Evolutionary conservation across 75 land plant genomes (phyloP).

Genomic region (Cunninghamia lanceolata): DNA sequence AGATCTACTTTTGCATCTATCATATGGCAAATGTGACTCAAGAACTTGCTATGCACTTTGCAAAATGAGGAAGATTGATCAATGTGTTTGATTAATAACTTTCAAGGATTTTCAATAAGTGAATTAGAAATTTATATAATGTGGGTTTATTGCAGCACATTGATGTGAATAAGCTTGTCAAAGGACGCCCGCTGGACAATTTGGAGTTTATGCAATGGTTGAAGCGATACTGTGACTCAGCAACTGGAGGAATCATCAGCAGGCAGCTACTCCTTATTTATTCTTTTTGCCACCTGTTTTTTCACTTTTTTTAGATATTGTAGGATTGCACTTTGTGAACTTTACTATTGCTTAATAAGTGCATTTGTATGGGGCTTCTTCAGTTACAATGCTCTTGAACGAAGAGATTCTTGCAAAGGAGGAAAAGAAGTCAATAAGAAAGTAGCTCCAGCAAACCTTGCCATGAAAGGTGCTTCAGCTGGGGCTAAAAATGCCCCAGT

Average conservation of each 20-base stretch:
- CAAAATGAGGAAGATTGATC: background rate
- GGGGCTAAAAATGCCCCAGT: slow-evolving; percentile 30
- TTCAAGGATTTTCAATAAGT: background rate
- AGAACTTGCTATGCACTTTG: background rate
- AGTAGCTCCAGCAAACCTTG: slow-evolving; percentile 24
- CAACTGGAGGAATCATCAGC: slow-evolving; percentile 58
- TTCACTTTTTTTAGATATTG: background rate
- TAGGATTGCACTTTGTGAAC: background rate
- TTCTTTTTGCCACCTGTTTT: too few species aligned
- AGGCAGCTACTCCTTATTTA: slow-evolving; percentile 24
- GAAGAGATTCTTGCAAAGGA: slow-evolving; percentile 67
- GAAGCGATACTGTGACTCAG: slow-evolving; percentile 76
- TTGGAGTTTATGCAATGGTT: slow-evolving; percentile 82
- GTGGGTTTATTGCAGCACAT: slow-evolving; percentile 37
- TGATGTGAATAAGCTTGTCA: slow-evolving; percentile 78
- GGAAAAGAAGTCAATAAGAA: slow-evolving; percentile 57
- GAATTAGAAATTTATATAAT: background rate
- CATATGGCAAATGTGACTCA: background rate
- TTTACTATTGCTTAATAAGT: slow-evolving; percentile 1
- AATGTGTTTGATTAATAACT: background rate
- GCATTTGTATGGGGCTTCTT: background rate
- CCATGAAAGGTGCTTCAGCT: slow-evolving; percentile 25
- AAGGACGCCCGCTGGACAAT: slow-evolving; percentile 75
- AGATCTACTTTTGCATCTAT: background rate
- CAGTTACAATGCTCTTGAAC: slow-evolving; percentile 73